These are phyloP conservation scores for Aureobasidium sp. DNA, from an alignment of 2,329 filamentous ascomycete species.

Conservation along the genomic window DNA sequence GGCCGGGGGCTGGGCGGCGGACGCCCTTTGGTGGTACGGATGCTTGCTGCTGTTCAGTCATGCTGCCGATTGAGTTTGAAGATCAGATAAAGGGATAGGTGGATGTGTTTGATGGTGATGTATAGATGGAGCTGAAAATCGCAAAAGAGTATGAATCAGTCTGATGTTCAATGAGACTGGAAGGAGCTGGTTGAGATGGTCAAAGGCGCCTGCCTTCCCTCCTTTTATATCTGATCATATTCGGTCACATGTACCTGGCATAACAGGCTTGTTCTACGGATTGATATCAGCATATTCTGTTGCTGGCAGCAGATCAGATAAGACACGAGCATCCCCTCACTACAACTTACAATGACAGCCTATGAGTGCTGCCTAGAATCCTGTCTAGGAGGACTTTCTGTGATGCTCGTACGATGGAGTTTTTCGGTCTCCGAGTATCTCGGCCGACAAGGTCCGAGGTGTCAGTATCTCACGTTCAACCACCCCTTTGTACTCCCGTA, in stretches of 20 bases:
- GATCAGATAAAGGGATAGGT: neutral
- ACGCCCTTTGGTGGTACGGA: neutral
- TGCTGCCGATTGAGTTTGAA: neutral
- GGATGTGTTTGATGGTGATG: neutral
- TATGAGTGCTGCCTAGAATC: neutral
- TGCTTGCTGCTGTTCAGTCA: neutral
- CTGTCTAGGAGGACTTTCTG: no score
- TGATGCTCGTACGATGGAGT: no score
- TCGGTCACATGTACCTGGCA: neutral
- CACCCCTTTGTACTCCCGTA: no score
- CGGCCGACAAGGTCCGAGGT: neutral
- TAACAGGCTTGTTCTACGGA: no score
- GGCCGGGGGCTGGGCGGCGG: neutral
- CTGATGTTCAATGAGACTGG: neutral
- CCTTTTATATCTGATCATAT: neutral
- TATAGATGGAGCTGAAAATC: neutral
- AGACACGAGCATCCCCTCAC: neutral
- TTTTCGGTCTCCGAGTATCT: neutral
- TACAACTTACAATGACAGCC: neutral
- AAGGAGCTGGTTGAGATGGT: neutral
- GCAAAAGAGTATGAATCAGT: neutral
- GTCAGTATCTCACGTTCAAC: neutral
- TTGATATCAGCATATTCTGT: neutral
- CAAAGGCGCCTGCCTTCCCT: neutral
- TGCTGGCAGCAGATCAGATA: neutral